These are phyloP conservation scores for Macadamia integrifolia DNA, from an alignment of 164 flowering plant species.

Conservation along the genomic window DNA sequence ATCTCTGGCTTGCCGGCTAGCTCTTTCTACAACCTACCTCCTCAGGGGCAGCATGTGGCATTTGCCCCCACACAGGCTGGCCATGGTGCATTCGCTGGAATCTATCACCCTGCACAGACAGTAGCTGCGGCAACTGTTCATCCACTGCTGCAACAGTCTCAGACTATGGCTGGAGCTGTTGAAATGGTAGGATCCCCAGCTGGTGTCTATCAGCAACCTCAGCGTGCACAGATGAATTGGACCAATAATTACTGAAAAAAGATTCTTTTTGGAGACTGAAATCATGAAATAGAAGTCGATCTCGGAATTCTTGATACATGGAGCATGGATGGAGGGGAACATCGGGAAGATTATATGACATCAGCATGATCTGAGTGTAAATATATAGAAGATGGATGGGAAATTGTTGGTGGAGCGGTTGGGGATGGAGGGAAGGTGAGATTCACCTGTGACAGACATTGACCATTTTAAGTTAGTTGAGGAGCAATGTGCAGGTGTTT, in stretches of 20 bases:
- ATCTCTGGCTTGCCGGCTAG: conserved; percentile 54
- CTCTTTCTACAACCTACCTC: conserved; percentile 76
- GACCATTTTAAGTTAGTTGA: conserved; percentile 24
- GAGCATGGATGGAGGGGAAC: conserved; percentile 1
- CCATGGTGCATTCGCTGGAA: conserved; percentile 60
- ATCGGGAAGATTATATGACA: conserved; percentile 7
- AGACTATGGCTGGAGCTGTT: conserved; percentile 62
- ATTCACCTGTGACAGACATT: conserved; percentile 33
- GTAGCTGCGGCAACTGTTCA: conserved; percentile 56
- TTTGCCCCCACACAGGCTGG: conserved; percentile 64
- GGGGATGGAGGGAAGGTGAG: conserved; percentile 22
- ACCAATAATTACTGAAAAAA: conserved; percentile 57
- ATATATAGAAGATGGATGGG: conserved; percentile 24
- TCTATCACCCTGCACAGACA: conserved; percentile 73
- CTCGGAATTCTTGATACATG: conserved; percentile 2
- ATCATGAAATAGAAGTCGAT: conserved; percentile 8
- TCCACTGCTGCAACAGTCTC: conserved; percentile 78
- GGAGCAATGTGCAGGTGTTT: conserved; percentile 37
- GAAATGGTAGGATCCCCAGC: conserved; percentile 74
- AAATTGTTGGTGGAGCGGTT: conserved; percentile 16
- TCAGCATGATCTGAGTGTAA: conserved; percentile 29
- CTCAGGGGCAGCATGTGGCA: conserved; percentile 80
- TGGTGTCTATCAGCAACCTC: conserved; percentile 76
- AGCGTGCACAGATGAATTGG: conserved; percentile 82
- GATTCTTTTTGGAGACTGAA: not conserved